phyloP scores from a whole-genome alignment of 2,329 filamentous ascomycete species.

The Alternaria hordeiaustralica region DNA sequence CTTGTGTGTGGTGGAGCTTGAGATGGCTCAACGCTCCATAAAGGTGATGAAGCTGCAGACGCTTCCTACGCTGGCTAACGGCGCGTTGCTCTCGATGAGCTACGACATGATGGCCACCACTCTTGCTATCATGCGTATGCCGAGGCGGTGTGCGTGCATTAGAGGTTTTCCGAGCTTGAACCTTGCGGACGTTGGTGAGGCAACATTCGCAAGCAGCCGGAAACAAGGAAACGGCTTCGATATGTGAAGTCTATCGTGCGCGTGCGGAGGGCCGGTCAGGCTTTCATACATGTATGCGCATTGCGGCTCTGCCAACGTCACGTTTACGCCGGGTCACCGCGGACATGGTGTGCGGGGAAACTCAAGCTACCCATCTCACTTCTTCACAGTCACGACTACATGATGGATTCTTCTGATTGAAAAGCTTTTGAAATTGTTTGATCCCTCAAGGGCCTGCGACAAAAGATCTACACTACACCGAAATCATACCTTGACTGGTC shows the following conservation, averaged over 20 bases:
- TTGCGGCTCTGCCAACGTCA: conserved; percentile 5
- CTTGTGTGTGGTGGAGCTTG: background rate
- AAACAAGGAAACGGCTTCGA: no score
- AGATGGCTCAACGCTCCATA: background rate
- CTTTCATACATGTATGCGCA: background rate
- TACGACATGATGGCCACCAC: background rate
- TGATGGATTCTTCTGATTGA: background rate
- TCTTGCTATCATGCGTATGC: background rate
- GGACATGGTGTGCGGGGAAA: conserved; percentile 13
- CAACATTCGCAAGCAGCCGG: background rate
- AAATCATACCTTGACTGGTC: conserved; percentile 9
- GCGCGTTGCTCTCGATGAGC: background rate
- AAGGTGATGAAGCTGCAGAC: background rate
- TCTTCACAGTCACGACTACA: background rate
- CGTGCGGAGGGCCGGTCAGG: background rate
- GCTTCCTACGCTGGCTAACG: background rate
- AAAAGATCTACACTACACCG: conserved; percentile 22
- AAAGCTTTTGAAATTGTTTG: conserved; percentile 1
- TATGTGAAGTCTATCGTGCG: background rate
- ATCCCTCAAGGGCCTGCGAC: conserved; percentile 2
- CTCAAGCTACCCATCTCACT: background rate
- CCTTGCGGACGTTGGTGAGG: background rate
- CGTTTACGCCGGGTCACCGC: conserved; percentile 5
- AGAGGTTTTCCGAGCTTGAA: background rate
- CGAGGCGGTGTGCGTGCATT: background rate